Conservation (phyloP, 768 basidiomycete genomes). For the Pisolithus microcarpus region DNA sequence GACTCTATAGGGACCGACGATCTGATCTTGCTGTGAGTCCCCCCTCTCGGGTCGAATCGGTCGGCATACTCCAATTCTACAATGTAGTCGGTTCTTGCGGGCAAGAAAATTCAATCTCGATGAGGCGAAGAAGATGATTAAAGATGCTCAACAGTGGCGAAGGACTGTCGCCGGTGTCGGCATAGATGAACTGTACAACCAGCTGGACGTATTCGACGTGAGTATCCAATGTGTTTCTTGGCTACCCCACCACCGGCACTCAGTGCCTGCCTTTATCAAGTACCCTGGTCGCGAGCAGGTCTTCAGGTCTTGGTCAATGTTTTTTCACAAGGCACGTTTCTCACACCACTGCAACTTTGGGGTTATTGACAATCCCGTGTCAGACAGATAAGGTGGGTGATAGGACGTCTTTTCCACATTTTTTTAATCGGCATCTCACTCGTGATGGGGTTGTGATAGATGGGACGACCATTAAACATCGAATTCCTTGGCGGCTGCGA, state of each 20-base stretch:
- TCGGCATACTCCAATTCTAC: neutral
- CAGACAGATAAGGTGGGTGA: slow-evolving; percentile 61
- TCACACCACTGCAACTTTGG: neutral
- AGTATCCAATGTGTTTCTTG: slow-evolving; percentile 19
- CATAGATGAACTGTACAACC: slow-evolving; percentile 54
- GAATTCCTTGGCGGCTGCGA: slow-evolving; percentile 57
- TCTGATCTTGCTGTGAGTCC: slow-evolving; percentile 49
- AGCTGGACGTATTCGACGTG: slow-evolving; percentile 66
- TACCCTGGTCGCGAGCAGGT: slow-evolving; percentile 64
- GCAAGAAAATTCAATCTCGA: slow-evolving; percentile 58
- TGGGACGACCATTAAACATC: slow-evolving; percentile 67
- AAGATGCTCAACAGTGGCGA: slow-evolving; percentile 63
- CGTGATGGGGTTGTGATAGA: slow-evolving; percentile 27
- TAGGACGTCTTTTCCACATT: neutral
- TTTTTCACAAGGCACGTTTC: slow-evolving; percentile 59
- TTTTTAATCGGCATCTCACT: neutral
- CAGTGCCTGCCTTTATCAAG: slow-evolving; percentile 27
- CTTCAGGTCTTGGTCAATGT: slow-evolving; percentile 73
- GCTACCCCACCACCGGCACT: neutral
- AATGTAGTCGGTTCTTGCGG: slow-evolving; percentile 59
- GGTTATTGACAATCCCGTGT: neutral
- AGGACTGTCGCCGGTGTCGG: slow-evolving; percentile 55
- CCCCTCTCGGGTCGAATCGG: neutral
- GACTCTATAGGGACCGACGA: slow-evolving; percentile 58
- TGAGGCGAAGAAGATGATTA: slow-evolving; percentile 58